phyloP scores from a whole-genome alignment of 768 basidiomycete genomes.

The Lenzites betulinus region DNA sequence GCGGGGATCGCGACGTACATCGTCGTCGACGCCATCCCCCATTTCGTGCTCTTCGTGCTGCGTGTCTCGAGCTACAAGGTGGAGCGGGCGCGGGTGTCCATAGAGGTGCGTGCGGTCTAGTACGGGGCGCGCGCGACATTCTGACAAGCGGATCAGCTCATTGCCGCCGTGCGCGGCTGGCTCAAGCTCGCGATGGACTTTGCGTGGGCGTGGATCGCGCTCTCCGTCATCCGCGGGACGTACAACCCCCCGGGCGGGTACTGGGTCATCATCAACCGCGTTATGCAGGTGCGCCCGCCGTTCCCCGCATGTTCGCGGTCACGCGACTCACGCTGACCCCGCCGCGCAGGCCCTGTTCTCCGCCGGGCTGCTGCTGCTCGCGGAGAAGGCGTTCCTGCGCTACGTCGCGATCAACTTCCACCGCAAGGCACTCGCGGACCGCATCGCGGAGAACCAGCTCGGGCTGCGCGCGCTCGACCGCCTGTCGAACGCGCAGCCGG shows the following conservation, averaged over 20 bases:
- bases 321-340: slow-evolving; percentile 26
- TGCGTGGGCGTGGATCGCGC: slow-evolving; percentile 72
- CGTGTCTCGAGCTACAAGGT: slow-evolving; percentile 60
- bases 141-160: slow-evolving; percentile 44
- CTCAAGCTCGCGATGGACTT: slow-evolving; percentile 68
- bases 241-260: slow-evolving; percentile 64
- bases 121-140: background rate
- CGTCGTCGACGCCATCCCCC: slow-evolving; percentile 64
- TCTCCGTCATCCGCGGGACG: slow-evolving; percentile 60
- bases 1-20: slow-evolving; percentile 61
- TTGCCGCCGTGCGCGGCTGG: slow-evolving; percentile 69
- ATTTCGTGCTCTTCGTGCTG: slow-evolving; percentile 53
- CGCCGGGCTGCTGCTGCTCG: slow-evolving; percentile 44
- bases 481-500: slow-evolving; percentile 65
- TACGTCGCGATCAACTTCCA: slow-evolving; percentile 84
- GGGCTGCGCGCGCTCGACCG: slow-evolving; percentile 71
- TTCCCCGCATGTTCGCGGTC: slow-evolving; percentile 28
- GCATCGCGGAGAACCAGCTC: slow-evolving; percentile 67
- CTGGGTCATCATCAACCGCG: slow-evolving; percentile 68
- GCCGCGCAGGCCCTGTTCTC: slow-evolving; percentile 46
- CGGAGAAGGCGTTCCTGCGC: slow-evolving; percentile 65
- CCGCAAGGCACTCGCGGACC: slow-evolving; percentile 72
- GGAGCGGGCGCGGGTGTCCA: slow-evolving; percentile 65
- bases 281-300: slow-evolving; percentile 57
- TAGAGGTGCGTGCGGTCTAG: slow-evolving; percentile 51